phyloP scores from a whole-genome alignment of 1,284 basidiomycete species.

The Cryptococcus sp. region DNA sequence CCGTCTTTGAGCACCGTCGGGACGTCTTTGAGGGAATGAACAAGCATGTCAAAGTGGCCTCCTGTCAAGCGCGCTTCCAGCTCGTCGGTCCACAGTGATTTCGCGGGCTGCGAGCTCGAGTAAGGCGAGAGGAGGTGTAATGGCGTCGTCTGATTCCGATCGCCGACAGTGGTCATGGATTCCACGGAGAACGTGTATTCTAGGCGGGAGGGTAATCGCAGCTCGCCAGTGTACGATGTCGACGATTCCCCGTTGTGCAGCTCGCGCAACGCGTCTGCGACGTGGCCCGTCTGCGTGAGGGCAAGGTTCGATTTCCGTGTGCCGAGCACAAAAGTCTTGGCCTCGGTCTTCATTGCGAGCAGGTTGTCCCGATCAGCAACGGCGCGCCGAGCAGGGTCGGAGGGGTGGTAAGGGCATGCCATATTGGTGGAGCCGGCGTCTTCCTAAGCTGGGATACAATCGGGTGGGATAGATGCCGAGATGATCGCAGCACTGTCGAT shows the following conservation, averaged over 20 bases:
- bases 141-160: constrained; percentile 76
- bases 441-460: no score
- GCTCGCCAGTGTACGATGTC: neutral
- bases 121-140: constrained; percentile 56
- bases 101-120: constrained; percentile 58
- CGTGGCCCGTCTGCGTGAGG: constrained; percentile 78
- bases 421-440: constrained; percentile 11
- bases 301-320: constrained; percentile 84
- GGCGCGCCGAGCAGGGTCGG: constrained; percentile 10
- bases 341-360: constrained; percentile 18
- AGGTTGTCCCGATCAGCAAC: constrained; percentile 17
- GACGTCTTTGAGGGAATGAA: constrained; percentile 93
- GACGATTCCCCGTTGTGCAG: constrained; percentile 37
- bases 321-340: constrained; percentile 62
- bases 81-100: constrained; percentile 93
- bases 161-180: constrained; percentile 88
- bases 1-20: constrained; percentile 84
- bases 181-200: constrained; percentile 64
- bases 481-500: no score
- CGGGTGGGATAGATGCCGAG: no score
- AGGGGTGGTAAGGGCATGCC: constrained; percentile 19
- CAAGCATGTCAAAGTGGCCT: constrained; percentile 81
- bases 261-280: constrained; percentile 62
- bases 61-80: constrained; percentile 79
- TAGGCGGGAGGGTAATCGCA: neutral